Conservation (phyloP, 2,329 filamentous ascomycete species). For the Colletotrichum sojae region DNA sequence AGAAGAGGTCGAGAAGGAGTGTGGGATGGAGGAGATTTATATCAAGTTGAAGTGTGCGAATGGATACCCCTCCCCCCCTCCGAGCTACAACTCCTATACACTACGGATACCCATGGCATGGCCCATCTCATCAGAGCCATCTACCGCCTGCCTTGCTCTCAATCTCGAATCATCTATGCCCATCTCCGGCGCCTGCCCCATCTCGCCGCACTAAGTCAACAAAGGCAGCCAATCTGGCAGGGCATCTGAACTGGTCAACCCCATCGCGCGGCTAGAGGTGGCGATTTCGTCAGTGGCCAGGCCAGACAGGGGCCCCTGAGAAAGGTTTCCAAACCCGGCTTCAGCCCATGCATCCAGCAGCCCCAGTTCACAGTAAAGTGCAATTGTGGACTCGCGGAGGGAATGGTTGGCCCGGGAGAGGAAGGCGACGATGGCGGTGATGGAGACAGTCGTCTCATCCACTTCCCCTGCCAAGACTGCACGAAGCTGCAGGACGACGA, state of each 20-base stretch:
- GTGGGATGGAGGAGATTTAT: slow-evolving; percentile 34
- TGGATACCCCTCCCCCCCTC: slow-evolving; percentile 5
- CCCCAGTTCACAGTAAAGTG: slow-evolving; percentile 15
- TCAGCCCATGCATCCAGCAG: slow-evolving; percentile 10
- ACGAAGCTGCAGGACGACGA: slow-evolving; percentile 19
- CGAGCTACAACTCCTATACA: neutral
- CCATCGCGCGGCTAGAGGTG: slow-evolving; percentile 39
- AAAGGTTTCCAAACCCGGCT: neutral
- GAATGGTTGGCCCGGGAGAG: slow-evolving; percentile 13
- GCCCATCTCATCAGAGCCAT: neutral
- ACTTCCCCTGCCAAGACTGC: slow-evolving; percentile 37
- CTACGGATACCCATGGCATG: no score
- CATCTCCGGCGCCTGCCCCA: slow-evolving; percentile 35
- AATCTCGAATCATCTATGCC: slow-evolving; percentile 34
- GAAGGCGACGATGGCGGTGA: slow-evolving; percentile 5
- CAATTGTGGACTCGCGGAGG: slow-evolving; percentile 16
- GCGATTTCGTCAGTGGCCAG: slow-evolving; percentile 33
- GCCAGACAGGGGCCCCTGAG: slow-evolving; percentile 9
- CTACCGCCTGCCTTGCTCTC: neutral
- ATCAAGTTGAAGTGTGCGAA: slow-evolving; percentile 7
- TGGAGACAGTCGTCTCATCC: slow-evolving; percentile 35
- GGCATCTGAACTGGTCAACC: slow-evolving; percentile 17
- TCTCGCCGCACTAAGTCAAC: slow-evolving; percentile 29
- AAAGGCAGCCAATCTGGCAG: slow-evolving; percentile 26
- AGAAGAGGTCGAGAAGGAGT: neutral